These are phyloP conservation scores for Carex littledalei DNA, from an alignment of 176 grass and related monocot species.

Conservation along the genomic window DNA sequence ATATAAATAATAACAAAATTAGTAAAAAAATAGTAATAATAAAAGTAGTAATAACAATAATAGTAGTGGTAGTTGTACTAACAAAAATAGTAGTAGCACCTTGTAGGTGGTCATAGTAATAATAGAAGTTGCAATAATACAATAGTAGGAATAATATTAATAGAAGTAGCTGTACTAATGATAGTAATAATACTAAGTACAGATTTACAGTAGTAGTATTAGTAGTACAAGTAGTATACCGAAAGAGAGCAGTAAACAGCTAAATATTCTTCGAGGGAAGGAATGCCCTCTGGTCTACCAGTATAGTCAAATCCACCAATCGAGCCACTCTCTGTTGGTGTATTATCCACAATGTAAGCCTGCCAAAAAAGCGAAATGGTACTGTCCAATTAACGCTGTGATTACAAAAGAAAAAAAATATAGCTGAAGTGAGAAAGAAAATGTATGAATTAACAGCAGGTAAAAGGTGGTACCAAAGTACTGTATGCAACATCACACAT, in stretches of 20 bases:
- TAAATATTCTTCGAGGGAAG: slow-evolving; percentile 80
- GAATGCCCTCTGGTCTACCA: slow-evolving; percentile 81
- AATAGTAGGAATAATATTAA: background rate
- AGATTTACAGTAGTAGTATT: background rate
- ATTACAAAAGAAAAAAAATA: background rate
- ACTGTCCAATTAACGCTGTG: background rate
- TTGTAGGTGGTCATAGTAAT: background rate
- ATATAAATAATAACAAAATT: background rate
- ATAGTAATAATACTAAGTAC: background rate
- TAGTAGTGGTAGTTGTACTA: background rate
- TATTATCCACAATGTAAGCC: slow-evolving; percentile 63
- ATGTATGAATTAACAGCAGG: background rate
- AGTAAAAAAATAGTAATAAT: background rate
- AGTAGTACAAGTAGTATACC: slow-evolving; percentile 31
- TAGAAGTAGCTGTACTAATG: background rate
- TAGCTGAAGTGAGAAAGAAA: background rate
- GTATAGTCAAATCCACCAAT: slow-evolving; percentile 59
- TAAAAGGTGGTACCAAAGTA: slow-evolving; percentile 45
- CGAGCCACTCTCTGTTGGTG: slow-evolving; percentile 27
- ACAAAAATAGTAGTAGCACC: background rate
- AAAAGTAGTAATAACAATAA: background rate
- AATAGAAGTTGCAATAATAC: background rate
- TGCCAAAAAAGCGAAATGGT: slow-evolving; percentile 23
- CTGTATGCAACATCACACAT: slow-evolving; percentile 98
- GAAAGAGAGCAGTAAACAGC: slow-evolving; percentile 60